These are phyloP conservation scores for Starmera quercuum DNA, from an alignment of 805 yeast species.

Conservation along the genomic window DNA sequence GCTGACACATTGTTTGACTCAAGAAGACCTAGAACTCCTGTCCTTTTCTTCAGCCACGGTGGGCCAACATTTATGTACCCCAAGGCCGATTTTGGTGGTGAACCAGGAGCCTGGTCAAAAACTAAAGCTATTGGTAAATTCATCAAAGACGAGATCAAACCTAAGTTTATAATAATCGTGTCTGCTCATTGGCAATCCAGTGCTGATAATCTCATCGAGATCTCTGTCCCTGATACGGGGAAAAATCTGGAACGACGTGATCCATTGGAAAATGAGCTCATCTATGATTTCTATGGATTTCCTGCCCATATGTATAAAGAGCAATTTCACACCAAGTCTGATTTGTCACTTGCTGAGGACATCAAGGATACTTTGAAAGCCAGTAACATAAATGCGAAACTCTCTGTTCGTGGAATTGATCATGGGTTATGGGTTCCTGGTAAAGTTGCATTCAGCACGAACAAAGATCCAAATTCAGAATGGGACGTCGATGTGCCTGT, in stretches of 20 bases:
- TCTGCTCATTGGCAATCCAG: constrained; percentile 75
- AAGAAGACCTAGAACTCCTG: constrained; percentile 33
- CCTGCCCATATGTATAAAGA: constrained; percentile 58
- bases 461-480: constrained; percentile 14
- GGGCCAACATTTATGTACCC: constrained; percentile 72
- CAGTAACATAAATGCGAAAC: constrained; percentile 35
- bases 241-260: constrained; percentile 3
- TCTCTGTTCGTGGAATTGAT: constrained; percentile 61
- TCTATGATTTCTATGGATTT: constrained; percentile 73
- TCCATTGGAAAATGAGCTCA: constrained; percentile 41
- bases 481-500: constrained; percentile 29
- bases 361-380: constrained; percentile 33
- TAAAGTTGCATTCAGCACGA: constrained; percentile 55
- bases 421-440: constrained; percentile 84
- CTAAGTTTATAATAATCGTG: constrained; percentile 57
- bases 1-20: constrained; percentile 9
- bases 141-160: constrained; percentile 43
- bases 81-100: constrained; percentile 40
- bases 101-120: constrained; percentile 50
- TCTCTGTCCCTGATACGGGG: constrained; percentile 32
- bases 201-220: constrained; percentile 34
- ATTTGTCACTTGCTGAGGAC: constrained; percentile 33
- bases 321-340: constrained; percentile 46
- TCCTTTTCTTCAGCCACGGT: constrained; percentile 72
- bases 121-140: constrained; percentile 42